Evolutionary conservation across 805 yeast genomes (phyloP).

Genomic region (Pichia phayaonensis): DNA sequence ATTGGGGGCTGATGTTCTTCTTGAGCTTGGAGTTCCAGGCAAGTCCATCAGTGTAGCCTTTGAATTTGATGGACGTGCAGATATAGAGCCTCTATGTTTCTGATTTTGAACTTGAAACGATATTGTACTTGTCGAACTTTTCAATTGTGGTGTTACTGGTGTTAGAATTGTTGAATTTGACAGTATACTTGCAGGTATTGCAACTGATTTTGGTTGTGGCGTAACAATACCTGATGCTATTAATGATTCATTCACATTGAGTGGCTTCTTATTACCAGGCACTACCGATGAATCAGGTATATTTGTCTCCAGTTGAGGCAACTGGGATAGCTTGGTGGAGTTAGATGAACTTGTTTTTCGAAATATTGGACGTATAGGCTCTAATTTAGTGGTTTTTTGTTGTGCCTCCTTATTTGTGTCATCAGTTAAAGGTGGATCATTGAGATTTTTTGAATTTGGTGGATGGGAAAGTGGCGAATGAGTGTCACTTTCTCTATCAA

Average conservation of each 20-base stretch:
- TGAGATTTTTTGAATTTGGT: neutral
- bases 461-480: neutral
- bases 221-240: neutral
- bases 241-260: neutral
- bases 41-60: constrained; percentile 20
- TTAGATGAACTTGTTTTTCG: constrained; percentile 5
- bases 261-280: neutral
- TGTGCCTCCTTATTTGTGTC: neutral
- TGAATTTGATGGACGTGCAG: constrained; percentile 42
- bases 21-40: constrained; percentile 22
- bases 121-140: constrained; percentile 24
- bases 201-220: neutral
- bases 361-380: constrained; percentile 8
- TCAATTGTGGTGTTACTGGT: constrained; percentile 12
- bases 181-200: constrained; percentile 7
- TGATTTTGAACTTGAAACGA: constrained; percentile 40
- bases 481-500: neutral
- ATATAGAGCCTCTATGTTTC: constrained; percentile 52
- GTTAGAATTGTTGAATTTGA: constrained; percentile 3
- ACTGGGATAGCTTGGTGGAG: constrained; percentile 8
- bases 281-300: neutral
- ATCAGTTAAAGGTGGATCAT: neutral
- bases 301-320: constrained; percentile 12
- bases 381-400: neutral
- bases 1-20: constrained; percentile 21